These are phyloP conservation scores for Pestalotiopsis sp. DNA, from an alignment of 2,329 filamentous ascomycete species.

Conservation along the genomic window DNA sequence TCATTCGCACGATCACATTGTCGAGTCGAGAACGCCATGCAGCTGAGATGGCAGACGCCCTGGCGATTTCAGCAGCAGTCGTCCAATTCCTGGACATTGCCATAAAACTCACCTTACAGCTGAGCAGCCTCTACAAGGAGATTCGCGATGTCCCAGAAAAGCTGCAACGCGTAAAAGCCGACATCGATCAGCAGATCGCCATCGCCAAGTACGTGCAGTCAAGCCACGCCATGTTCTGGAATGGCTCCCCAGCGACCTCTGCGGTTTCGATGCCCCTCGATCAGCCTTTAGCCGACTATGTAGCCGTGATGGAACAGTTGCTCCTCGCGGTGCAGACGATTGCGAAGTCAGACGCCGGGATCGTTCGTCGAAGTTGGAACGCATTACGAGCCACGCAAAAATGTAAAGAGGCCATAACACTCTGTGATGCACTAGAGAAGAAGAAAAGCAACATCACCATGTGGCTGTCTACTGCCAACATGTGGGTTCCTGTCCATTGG, in stretches of 20 bases:
- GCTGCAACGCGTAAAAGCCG: neutral
- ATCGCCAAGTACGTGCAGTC: neutral
- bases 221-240: neutral
- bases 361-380: neutral
- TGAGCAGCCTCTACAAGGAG: neutral
- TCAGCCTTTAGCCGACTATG: neutral
- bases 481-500: too few relatives aligned
- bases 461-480: neutral
- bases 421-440: neutral
- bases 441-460: neutral
- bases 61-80: neutral
- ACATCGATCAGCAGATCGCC: neutral
- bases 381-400: neutral
- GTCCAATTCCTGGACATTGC: neutral
- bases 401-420: neutral
- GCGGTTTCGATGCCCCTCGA: neutral
- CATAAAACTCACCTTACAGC: neutral
- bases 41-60: neutral
- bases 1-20: too few relatives aligned
- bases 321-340: neutral
- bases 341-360: neutral
- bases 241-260: accelerated
- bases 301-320: neutral
- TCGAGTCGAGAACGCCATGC: too few relatives aligned
- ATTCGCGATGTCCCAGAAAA: neutral